phyloP scores from a whole-genome alignment of 169 alveolate genomes.

The Condylostoma magnum region DNA sequence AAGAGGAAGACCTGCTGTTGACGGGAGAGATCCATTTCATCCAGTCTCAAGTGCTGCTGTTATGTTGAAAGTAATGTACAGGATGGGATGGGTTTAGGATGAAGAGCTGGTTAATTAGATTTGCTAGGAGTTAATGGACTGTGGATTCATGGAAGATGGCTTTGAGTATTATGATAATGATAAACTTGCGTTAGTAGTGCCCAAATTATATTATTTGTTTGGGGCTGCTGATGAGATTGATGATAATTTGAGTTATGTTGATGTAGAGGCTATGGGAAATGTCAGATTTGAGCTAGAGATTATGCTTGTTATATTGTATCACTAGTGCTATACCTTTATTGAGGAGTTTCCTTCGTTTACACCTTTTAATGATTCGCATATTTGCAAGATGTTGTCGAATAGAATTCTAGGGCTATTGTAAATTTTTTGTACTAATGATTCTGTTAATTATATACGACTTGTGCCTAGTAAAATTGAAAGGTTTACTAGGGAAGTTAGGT shows the following conservation, averaged over 20 bases:
- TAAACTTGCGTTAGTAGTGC: background rate
- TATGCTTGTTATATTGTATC: background rate
- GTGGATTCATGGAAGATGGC: background rate
- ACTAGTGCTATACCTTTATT: background rate
- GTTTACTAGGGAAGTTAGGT: too few relatives aligned
- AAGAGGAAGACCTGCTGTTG: slow-evolving; percentile 41
- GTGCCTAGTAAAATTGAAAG: too few relatives aligned
- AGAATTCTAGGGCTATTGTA: background rate
- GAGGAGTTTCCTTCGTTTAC: background rate
- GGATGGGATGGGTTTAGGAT: slow-evolving; percentile 5
- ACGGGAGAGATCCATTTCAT: slow-evolving; percentile 52
- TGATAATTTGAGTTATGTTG: background rate
- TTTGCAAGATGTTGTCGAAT: background rate
- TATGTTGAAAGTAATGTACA: background rate
- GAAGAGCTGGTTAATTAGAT: background rate
- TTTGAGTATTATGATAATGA: background rate
- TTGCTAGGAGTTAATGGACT: background rate
- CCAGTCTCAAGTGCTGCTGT: slow-evolving; percentile 47
- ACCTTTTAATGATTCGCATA: background rate
- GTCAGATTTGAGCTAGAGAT: slow-evolving; percentile 4
- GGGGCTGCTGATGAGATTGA: background rate
- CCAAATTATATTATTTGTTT: background rate
- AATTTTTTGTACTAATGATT: too few relatives aligned
- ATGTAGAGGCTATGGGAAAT: background rate
- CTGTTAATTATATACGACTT: too few relatives aligned